Conservation (phyloP, 805 yeast genomes). For the Candida boidinii region DNA sequence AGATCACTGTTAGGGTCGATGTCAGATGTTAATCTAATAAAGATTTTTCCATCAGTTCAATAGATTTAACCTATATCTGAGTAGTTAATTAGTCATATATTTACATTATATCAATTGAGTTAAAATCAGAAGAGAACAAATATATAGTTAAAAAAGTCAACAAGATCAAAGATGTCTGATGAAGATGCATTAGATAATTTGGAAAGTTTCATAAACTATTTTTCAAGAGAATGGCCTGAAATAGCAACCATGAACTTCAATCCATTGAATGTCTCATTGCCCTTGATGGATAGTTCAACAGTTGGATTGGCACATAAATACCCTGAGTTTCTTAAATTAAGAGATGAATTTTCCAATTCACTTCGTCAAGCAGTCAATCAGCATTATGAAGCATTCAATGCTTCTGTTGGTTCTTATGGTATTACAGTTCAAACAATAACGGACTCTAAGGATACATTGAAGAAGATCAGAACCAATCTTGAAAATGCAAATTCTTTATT, state of each 20-base stretch:
- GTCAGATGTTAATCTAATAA: too few relatives aligned
- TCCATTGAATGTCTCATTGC: slow-evolving; percentile 78
- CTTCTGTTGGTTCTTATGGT: slow-evolving; percentile 78
- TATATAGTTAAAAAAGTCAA: too few relatives aligned
- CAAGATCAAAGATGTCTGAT: too few relatives aligned
- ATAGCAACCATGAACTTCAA: slow-evolving; percentile 50
- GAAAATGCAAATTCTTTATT: slow-evolving; percentile 11
- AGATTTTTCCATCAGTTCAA: too few relatives aligned
- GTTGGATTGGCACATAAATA: slow-evolving; percentile 81
- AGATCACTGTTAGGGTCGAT: too few relatives aligned
- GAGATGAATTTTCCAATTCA: slow-evolving; percentile 45
- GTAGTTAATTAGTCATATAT: too few relatives aligned
- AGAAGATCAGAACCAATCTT: slow-evolving; percentile 13
- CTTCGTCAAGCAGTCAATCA: slow-evolving; percentile 68
- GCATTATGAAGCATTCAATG: slow-evolving; percentile 77
- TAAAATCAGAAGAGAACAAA: too few relatives aligned
- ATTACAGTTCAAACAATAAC: slow-evolving; percentile 54
- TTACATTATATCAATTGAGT: too few relatives aligned
- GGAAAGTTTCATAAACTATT: slow-evolving; percentile 8
- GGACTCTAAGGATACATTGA: slow-evolving; percentile 43
- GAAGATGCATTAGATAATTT: slow-evolving; percentile 13
- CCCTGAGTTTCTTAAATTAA: slow-evolving; percentile 56
- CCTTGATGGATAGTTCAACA: slow-evolving; percentile 76
- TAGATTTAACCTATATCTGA: too few relatives aligned
- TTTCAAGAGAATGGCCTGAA: slow-evolving; percentile 25